Conservation (phyloP, 495 filamentous ascomycete genomes). For the Podospora sp. region DNA sequence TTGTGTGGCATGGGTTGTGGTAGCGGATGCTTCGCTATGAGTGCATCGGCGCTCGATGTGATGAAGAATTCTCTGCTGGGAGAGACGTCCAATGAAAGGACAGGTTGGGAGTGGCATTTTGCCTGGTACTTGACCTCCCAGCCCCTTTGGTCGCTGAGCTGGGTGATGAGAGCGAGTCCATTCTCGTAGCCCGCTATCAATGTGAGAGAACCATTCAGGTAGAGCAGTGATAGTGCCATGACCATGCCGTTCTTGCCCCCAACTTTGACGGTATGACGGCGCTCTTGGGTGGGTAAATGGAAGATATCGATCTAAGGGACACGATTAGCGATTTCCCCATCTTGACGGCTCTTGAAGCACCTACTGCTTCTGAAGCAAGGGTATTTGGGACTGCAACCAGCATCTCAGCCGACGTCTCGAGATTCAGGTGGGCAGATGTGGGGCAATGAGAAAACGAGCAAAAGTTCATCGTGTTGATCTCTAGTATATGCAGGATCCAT, state of each 20-base stretch:
- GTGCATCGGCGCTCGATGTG: slow-evolving; percentile 79
- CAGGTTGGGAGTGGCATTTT: slow-evolving; percentile 77
- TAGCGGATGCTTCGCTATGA: slow-evolving; percentile 55
- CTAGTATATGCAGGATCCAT: slow-evolving; percentile 80
- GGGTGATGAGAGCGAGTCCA: slow-evolving; percentile 68
- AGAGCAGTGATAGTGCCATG: slow-evolving; percentile 75
- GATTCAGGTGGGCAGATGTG: slow-evolving; percentile 9
- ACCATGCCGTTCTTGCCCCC: slow-evolving; percentile 81
- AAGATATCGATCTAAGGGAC: slow-evolving; percentile 74
- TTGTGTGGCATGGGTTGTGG: slow-evolving; percentile 30
- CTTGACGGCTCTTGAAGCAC: slow-evolving; percentile 22
- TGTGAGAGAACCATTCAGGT: slow-evolving; percentile 43
- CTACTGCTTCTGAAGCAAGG: slow-evolving; percentile 70
- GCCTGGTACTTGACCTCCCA: slow-evolving; percentile 70
- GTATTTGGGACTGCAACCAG: slow-evolving; percentile 78
- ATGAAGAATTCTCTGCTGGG: slow-evolving; percentile 64
- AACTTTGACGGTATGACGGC: slow-evolving; percentile 64
- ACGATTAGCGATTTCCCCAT: not conserved
- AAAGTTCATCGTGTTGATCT: slow-evolving; percentile 94
- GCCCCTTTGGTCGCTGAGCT: slow-evolving; percentile 30
- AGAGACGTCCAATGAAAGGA: slow-evolving; percentile 74
- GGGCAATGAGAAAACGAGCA: slow-evolving; percentile 78
- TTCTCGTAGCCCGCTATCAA: slow-evolving; percentile 85
- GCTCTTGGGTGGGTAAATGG: slow-evolving; percentile 72
- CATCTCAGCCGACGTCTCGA: slow-evolving; percentile 39